Base-by-base conservation (phyloP, 2,329 filamentous ascomycete species). In the Aspergillus arachidicola region DNA sequence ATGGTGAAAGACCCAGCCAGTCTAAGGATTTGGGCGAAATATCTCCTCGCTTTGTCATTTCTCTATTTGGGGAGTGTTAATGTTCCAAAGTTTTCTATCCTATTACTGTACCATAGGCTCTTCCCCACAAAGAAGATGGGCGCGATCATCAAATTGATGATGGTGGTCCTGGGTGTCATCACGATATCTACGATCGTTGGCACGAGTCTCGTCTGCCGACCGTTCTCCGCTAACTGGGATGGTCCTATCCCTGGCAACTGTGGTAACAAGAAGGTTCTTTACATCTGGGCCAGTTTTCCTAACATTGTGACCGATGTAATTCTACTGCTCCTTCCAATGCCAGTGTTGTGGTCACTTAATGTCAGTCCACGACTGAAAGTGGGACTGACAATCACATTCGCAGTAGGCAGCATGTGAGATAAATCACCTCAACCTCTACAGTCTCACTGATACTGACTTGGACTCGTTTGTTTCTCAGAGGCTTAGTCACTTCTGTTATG, bases 241-340 rank as follows among this genome's bases (percentile, higher is more conserved):
- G 30, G 50, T 1, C 4, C 10, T 34, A 36, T 54, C 12, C 51
- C 51, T 21, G 51, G 51, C 19, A 34, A 54, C 51, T 54, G 51
- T 54, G 51, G 51, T 1, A 14, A 54, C 10, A 54, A 54, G 28
- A 54, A 54, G 10, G 11, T 21, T 11, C 30, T 54, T 23, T 54
- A 34, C 16, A 54, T 54, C 7, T 76, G 72, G 71, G 69, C 62
- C 58, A 73, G 69, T 57, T 72, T 79, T 26, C 74, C 76, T 6
- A 78, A 79, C 58, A 77, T 79, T n/a, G 55, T 73, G 7, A 76
- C 78, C 23, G 76, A 80, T 61, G 61, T 73, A 4, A 64, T 75
- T 5, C 66, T 80, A 58, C 66, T 79, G 1, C 26, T 73, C 2
- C 63, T 79, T 9, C 78, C 78, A 3, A 65, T 78, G 32, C 77